These are phyloP conservation scores for Pseudotulostoma volvatum DNA, from an alignment of 495 filamentous ascomycete genomes.

Conservation along the genomic window DNA sequence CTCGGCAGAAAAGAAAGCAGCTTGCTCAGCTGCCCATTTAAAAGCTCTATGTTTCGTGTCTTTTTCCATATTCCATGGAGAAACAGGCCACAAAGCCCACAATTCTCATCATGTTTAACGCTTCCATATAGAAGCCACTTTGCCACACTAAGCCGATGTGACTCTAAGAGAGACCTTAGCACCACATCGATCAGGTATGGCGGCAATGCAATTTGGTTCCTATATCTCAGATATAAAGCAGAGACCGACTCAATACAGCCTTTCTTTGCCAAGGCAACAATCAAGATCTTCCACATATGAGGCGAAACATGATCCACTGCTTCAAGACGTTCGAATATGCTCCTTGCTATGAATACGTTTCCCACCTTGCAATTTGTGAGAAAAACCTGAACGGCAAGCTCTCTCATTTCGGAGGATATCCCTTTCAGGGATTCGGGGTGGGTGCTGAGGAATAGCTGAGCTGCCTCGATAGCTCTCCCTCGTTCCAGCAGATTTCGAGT, in stretches of 20 bases:
- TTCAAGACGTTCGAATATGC: slow-evolving; percentile 23
- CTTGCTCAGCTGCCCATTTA: slow-evolving; percentile 19
- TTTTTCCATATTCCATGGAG: slow-evolving; percentile 29
- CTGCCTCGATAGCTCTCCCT: slow-evolving; percentile 20
- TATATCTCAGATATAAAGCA: slow-evolving; percentile 19
- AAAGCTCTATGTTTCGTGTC: slow-evolving; percentile 22
- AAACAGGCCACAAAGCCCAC: slow-evolving; percentile 24
- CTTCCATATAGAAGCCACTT: slow-evolving; percentile 20
- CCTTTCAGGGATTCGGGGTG: slow-evolving; percentile 7
- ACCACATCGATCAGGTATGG: slow-evolving; percentile 22
- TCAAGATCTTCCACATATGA: slow-evolving; percentile 25
- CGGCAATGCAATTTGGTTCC: slow-evolving; percentile 13
- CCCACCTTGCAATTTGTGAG: slow-evolving; percentile 23
- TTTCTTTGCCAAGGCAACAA: slow-evolving; percentile 24
- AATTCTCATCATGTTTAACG: slow-evolving; percentile 18
- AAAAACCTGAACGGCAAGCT: slow-evolving; percentile 19
- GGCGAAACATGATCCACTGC: slow-evolving; percentile 17
- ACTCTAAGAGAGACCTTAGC: slow-evolving; percentile 26
- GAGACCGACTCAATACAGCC: slow-evolving; percentile 25
- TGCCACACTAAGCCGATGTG: slow-evolving; percentile 20
- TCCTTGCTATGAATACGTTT: slow-evolving; percentile 25
- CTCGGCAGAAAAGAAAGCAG: slow-evolving; percentile 14
- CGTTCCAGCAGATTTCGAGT: slow-evolving; percentile 1
- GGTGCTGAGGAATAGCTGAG: slow-evolving; percentile 21
- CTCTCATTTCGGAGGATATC: slow-evolving; percentile 17